Conservation (phyloP, 768 basidiomycete species). For the Dendrothele bispora region DNA sequence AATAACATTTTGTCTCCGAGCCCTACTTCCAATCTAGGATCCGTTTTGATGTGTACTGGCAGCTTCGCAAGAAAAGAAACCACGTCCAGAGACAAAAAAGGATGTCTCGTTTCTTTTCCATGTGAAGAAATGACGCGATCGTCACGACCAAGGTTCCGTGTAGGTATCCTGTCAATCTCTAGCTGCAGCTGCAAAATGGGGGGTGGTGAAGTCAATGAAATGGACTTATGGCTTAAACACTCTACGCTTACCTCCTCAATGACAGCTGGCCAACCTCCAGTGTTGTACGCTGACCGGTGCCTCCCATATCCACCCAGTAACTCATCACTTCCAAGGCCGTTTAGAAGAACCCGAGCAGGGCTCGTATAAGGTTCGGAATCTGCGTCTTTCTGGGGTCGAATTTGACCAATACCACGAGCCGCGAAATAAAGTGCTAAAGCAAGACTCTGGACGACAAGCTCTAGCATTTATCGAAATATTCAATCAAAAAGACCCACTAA, state of each 20-base stretch:
- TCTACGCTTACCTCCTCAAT: conserved; percentile 67
- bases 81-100: conserved; percentile 81
- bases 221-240: not conserved
- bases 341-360: conserved; percentile 79
- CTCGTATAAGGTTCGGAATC: conserved; percentile 60
- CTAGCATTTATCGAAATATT: not conserved
- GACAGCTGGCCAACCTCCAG: conserved; percentile 71
- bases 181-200: conserved; percentile 67
- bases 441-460: conserved; percentile 61
- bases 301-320: conserved; percentile 92
- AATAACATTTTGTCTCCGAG: conserved; percentile 89
- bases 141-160: conserved; percentile 89
- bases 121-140: conserved; percentile 91
- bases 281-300: conserved; percentile 73
- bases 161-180: conserved; percentile 84
- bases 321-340: conserved; percentile 94
- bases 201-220: not conserved
- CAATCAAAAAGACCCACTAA: conserved; percentile 49
- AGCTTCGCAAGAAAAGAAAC: conserved; percentile 76
- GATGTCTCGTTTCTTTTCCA: conserved; percentile 91
- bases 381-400: conserved; percentile 37
- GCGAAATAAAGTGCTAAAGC: conserved; percentile 93
- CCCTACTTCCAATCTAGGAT: conserved; percentile 72
- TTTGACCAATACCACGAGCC: conserved; percentile 70
- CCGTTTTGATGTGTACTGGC: conserved; percentile 81